phyloP scores from a whole-genome alignment of 73 alveolate genomes.

The Halteria grandinella region DNA sequence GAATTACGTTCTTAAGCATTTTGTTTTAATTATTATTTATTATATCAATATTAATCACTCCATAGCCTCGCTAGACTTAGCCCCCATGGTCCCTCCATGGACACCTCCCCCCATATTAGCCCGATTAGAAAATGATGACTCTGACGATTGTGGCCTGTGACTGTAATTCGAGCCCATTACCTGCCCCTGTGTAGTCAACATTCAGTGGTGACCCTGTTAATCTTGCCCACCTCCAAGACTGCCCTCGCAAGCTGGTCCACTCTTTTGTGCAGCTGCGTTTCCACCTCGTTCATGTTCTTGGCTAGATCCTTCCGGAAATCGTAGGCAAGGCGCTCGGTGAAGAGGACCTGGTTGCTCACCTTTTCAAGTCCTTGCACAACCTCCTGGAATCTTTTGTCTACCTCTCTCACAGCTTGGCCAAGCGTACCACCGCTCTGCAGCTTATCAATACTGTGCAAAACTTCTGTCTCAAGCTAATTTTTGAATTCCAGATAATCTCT shows the following conservation, averaged over 20 bases:
- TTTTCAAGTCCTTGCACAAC: neutral
- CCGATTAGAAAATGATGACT: too few relatives aligned
- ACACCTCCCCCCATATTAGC: neutral
- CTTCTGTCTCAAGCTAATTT: too few relatives aligned
- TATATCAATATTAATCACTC: constrained; percentile 14
- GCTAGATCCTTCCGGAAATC: constrained; percentile 51
- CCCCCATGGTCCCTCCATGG: neutral
- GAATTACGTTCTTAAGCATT: constrained; percentile 4
- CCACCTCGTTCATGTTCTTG: constrained; percentile 37
- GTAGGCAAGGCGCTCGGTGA: constrained; percentile 5
- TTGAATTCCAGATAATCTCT: too few relatives aligned
- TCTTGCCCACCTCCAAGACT: constrained; percentile 10
- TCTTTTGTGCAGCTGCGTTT: constrained; percentile 15
- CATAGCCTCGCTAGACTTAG: neutral
- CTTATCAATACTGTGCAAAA: too few relatives aligned
- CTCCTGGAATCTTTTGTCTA: neutral
- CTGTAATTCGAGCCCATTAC: too few relatives aligned
- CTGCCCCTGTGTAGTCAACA: neutral
- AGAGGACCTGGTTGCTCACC: neutral
- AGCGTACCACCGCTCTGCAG: too few relatives aligned
- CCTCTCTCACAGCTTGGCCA: constrained; percentile 8
- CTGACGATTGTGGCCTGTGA: neutral
- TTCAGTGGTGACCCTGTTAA: neutral
- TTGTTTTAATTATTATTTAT: constrained; percentile 6
- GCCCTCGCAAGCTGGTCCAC: constrained; percentile 25